Evolutionary conservation across 352 stramenopile species (phyloP).

Genomic region (Pythium utonaiense): DNA sequence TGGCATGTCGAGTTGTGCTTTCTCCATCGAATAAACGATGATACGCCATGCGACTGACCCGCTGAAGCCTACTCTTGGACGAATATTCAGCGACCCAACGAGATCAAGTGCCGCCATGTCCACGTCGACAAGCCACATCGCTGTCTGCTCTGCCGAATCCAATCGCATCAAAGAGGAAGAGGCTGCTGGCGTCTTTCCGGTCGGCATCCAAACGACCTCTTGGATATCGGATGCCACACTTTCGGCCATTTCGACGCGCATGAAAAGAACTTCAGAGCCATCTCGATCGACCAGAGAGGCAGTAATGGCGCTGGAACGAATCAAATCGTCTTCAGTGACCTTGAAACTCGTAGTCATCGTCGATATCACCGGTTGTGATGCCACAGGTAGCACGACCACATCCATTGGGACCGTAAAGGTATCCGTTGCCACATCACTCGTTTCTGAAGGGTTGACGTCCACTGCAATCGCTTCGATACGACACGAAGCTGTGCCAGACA

Average conservation of each 20-base stretch:
- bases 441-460: slow-evolving; percentile 5
- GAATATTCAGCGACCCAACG: slow-evolving; percentile 3
- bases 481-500: slow-evolving; percentile 5
- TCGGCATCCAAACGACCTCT: slow-evolving; percentile 6
- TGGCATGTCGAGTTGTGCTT: slow-evolving; percentile 5
- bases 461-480: not conserved
- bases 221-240: not conserved
- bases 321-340: slow-evolving; percentile 13
- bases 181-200: too few species aligned
- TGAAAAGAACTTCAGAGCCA: slow-evolving; percentile 11
- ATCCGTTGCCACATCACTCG: slow-evolving; percentile 4
- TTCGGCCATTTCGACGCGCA: not conserved
- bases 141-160: not conserved
- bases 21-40: slow-evolving; percentile 4
- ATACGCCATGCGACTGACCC: slow-evolving; percentile 7
- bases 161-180: too few species aligned
- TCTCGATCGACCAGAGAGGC: slow-evolving; percentile 21
- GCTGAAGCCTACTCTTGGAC: slow-evolving; percentile 15
- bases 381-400: slow-evolving; percentile 5
- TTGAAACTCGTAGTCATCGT: not conserved
- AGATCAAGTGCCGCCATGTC: slow-evolving; percentile 13
- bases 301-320: slow-evolving; percentile 7
- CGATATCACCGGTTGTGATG: slow-evolving; percentile 10
- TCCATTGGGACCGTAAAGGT: not conserved
- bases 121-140: not conserved